Evolutionary conservation across 2,329 filamentous ascomycete genomes (phyloP).

Genomic region (Cytospora schulzeri): DNA sequence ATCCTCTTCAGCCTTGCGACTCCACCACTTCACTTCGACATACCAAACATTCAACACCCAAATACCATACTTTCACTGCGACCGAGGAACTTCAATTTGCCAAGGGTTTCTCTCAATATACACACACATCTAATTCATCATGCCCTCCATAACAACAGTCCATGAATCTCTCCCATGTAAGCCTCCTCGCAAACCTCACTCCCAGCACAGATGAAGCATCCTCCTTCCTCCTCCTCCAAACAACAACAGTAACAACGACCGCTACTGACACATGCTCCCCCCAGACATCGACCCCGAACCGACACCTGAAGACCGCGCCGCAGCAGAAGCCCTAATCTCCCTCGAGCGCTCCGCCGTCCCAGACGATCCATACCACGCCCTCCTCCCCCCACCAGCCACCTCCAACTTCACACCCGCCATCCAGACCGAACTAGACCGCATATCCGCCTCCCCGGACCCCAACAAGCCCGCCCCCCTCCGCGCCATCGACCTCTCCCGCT

Average conservation of each 20-base stretch:
- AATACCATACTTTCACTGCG: not conserved
- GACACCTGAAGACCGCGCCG: constrained; percentile 61
- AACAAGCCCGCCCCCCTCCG: constrained; percentile 50
- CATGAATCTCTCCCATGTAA: constrained; percentile 83
- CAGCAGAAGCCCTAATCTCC: constrained; percentile 70
- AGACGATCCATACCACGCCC: constrained; percentile 55
- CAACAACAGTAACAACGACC: not conserved
- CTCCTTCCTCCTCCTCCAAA: not conserved
- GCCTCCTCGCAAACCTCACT: constrained; percentile 33
- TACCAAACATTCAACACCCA: not conserved
- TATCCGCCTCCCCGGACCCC: constrained; percentile 50
- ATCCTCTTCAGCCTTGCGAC: not conserved
- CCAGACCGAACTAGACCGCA: constrained; percentile 66
- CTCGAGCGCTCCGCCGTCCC: constrained; percentile 58
- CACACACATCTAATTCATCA: constrained; percentile 39
- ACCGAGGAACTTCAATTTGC: not conserved
- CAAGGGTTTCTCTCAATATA: not conserved
- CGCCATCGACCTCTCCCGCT: constrained; percentile 76
- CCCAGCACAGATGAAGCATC: not conserved
- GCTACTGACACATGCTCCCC: constrained; percentile 22
- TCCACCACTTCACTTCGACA: not conserved
- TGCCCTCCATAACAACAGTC: constrained; percentile 69
- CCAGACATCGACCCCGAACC: constrained; percentile 81
- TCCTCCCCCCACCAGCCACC: constrained; percentile 55
- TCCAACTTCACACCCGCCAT: constrained; percentile 68